Evolutionary conservation across 2,329 filamentous ascomycete genomes (phyloP).

Genomic region (Penicillium crustosum): DNA sequence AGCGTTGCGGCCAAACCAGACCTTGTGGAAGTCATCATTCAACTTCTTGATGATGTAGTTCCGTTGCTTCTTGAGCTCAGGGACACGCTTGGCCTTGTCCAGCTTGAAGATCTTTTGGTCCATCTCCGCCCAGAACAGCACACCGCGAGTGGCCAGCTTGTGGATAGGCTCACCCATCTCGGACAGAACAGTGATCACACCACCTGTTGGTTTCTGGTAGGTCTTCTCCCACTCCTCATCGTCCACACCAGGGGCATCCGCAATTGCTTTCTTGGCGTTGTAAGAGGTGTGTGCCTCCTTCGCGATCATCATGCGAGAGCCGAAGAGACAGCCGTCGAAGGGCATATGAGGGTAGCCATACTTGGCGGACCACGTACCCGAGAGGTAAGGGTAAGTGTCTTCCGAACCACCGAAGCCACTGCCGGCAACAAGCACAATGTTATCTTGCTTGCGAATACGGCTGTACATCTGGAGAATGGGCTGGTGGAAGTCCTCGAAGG

Average conservation of each 20-base stretch:
- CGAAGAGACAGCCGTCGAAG: conserved; percentile 87
- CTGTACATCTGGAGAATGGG: conserved; percentile 89
- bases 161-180: conserved; percentile 99
- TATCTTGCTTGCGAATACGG: conserved; percentile 78
- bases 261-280: conserved; percentile 85
- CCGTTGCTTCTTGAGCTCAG: conserved; percentile 83
- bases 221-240: conserved; percentile 88
- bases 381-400: conserved; percentile 90
- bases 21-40: conserved; percentile 94
- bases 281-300: conserved; percentile 88
- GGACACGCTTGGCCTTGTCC: conserved; percentile 88
- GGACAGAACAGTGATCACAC: conserved; percentile 92
- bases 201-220: conserved; percentile 86
- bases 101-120: conserved; percentile 96
- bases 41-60: conserved; percentile 93
- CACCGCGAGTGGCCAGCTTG: conserved; percentile 95
- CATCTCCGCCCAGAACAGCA: conserved; percentile 98
- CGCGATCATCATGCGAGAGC: conserved; percentile 91
- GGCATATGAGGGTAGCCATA: conserved; percentile 91
- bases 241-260: conserved; percentile 77
- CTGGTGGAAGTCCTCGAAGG: conserved; percentile 92
- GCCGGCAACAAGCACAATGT: conserved; percentile 84
- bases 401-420: conserved; percentile 89
- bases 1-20: conserved; percentile 89
- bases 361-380: conserved; percentile 80